Percentiles rank a stretch among this genome's conserved stretches.
These are phyloP conservation scores for Phytophthora boehmeriae DNA, from an alignment of 352 stramenopile species.

Conservation along the genomic window DNA sequence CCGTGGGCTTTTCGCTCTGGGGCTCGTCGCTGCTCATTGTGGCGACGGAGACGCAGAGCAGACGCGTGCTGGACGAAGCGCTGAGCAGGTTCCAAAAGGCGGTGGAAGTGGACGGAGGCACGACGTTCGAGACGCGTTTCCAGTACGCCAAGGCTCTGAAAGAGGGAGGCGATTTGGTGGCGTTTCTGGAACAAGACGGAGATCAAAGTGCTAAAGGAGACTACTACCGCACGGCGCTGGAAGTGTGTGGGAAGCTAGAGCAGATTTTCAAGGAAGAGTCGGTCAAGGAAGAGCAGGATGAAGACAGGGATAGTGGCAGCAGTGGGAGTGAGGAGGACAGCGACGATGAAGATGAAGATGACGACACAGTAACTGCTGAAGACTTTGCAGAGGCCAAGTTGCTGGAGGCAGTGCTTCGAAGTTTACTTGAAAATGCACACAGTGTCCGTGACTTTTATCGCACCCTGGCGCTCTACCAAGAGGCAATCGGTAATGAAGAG, in stretches of 20 bases:
- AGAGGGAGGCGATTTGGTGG: constrained; percentile 69
- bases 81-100: constrained; percentile 72
- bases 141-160: constrained; percentile 81
- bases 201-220: constrained; percentile 4
- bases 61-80: constrained; percentile 59
- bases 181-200: constrained; percentile 49
- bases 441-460: constrained; percentile 44
- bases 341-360: constrained; percentile 38
- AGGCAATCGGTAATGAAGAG: constrained; percentile 44
- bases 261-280: constrained; percentile 43
- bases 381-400: constrained; percentile 56
- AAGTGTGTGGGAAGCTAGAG: constrained; percentile 39
- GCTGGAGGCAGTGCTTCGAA: constrained; percentile 66
- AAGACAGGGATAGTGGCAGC: constrained; percentile 4
- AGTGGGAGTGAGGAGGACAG: neutral
- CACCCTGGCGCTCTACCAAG: constrained; percentile 62
- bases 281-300: constrained; percentile 10
- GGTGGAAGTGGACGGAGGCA: constrained; percentile 81
- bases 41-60: constrained; percentile 69
- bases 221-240: constrained; percentile 27
- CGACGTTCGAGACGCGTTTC: constrained; percentile 83
- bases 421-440: constrained; percentile 42
- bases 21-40: constrained; percentile 79
- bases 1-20: constrained; percentile 82
- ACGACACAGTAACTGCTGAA: constrained; percentile 50